phyloP scores from a whole-genome alignment of 805 yeast species.

The Metschnikowia chrysomelidarum region DNA sequence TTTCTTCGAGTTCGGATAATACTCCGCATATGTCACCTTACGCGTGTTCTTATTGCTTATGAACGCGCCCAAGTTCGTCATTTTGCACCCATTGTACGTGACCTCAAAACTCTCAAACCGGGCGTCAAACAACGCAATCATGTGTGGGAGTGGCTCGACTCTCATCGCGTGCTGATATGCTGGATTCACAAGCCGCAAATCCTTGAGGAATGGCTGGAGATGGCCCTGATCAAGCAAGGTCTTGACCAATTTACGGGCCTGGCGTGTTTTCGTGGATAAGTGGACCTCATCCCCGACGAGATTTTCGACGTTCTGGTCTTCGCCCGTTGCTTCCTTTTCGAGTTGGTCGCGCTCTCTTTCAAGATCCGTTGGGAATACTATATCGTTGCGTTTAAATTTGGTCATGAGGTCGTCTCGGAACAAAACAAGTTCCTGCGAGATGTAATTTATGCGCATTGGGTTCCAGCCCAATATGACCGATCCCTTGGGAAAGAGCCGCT shows the following conservation, averaged over 20 bases:
- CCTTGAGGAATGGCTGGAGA: slow-evolving; percentile 71
- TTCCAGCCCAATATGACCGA: slow-evolving; percentile 52
- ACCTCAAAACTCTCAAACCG: slow-evolving; percentile 70
- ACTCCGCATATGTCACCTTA: slow-evolving; percentile 67
- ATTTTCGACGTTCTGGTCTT: slow-evolving; percentile 22
- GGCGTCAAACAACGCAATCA: slow-evolving; percentile 61
- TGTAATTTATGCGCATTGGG: slow-evolving; percentile 74
- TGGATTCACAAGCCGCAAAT: slow-evolving; percentile 63
- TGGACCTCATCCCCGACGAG: slow-evolving; percentile 21
- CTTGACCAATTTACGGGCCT: slow-evolving; percentile 69
- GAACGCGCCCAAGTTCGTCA: slow-evolving; percentile 64
- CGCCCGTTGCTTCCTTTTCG: slow-evolving; percentile 21
- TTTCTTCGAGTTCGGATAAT: slow-evolving; percentile 56
- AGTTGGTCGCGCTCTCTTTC: slow-evolving; percentile 27
- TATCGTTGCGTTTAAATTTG: slow-evolving; percentile 68
- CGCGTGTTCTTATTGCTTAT: slow-evolving; percentile 34
- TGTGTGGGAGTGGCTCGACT: slow-evolving; percentile 76
- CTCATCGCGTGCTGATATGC: slow-evolving; percentile 67
- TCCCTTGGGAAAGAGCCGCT: slow-evolving; percentile 40
- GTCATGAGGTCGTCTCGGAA: slow-evolving; percentile 70
- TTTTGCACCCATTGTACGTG: slow-evolving; percentile 78
- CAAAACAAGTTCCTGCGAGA: slow-evolving; percentile 80
- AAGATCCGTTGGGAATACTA: slow-evolving; percentile 48
- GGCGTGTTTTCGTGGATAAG: slow-evolving; percentile 46
- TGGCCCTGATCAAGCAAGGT: slow-evolving; percentile 87